A percentile compares a stretch with the other conserved stretches of the same genome.
phyloP scores from a whole-genome alignment of 176 grass and related monocot genomes.

The Eleusine indica region DNA sequence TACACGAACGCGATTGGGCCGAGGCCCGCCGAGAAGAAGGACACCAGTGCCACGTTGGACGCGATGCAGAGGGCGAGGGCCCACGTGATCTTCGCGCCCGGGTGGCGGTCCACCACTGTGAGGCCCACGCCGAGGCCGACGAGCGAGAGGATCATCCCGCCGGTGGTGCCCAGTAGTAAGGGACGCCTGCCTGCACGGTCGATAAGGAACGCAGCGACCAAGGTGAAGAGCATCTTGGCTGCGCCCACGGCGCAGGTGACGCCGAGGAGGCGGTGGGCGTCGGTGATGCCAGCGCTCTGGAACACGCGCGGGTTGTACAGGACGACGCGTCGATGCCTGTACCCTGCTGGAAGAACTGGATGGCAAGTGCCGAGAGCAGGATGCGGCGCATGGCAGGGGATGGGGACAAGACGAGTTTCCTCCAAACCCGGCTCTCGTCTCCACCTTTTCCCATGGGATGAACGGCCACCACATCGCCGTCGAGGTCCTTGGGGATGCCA shows the following conservation, averaged over 20 bases:
- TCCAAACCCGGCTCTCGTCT: constrained; percentile 58
- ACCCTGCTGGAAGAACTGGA: constrained; percentile 74
- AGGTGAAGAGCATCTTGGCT: constrained; percentile 64
- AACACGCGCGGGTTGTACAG: constrained; percentile 76
- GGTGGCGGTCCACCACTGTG: constrained; percentile 40
- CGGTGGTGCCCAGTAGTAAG: constrained; percentile 45
- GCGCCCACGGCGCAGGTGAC: constrained; percentile 64
- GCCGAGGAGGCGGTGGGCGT: constrained; percentile 45
- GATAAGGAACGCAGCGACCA: constrained; percentile 62
- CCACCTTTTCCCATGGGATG: constrained; percentile 5
- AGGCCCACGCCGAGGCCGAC: constrained; percentile 50
- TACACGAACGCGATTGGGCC: constrained; percentile 60
- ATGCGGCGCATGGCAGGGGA: constrained; percentile 52
- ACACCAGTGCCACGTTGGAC: constrained; percentile 46
- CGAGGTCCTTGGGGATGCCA: constrained; percentile 38
- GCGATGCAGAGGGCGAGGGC: constrained; percentile 51
- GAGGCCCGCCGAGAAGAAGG: constrained; percentile 71
- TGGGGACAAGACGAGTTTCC: constrained; percentile 42
- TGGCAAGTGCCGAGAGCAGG: constrained; percentile 42
- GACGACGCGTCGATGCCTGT: constrained; percentile 64
- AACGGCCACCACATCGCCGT: constrained; percentile 51
- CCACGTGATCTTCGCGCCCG: constrained; percentile 35
- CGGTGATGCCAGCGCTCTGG: constrained; percentile 53
- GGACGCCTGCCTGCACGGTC: constrained; percentile 65
- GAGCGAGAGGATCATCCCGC: constrained; percentile 48